Conservation (phyloP, 805 yeast genomes). For the Metschnikowia santaceciliae region DNA sequence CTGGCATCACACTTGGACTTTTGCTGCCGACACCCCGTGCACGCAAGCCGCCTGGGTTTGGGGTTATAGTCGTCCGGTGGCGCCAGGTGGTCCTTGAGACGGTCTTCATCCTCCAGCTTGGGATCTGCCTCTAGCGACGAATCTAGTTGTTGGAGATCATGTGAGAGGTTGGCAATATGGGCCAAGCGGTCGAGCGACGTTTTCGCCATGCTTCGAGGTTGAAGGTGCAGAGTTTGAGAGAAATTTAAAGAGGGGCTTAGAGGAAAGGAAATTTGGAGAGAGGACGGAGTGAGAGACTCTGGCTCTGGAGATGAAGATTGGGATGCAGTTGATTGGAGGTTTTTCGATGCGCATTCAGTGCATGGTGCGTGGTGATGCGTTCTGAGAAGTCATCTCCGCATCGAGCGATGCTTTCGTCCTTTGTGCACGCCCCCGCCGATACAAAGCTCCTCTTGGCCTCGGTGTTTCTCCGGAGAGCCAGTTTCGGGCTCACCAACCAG, state of each 20-base stretch:
- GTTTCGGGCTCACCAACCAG: slow-evolving; percentile 79
- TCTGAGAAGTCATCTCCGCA: background rate
- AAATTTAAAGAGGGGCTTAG: no score
- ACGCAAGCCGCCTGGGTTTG: slow-evolving; percentile 65
- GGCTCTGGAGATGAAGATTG: no score
- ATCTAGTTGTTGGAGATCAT: slow-evolving; percentile 29
- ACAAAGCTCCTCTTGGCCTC: slow-evolving; percentile 62
- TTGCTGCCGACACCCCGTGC: slow-evolving; percentile 95
- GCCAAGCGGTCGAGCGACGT: slow-evolving; percentile 39
- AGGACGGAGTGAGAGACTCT: no score
- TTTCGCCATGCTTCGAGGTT: slow-evolving; percentile 10
- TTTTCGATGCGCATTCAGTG: slow-evolving; percentile 2
- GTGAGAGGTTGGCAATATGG: slow-evolving; percentile 44
- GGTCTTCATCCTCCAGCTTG: background rate
- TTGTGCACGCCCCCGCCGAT: slow-evolving; percentile 35
- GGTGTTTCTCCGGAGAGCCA: slow-evolving; percentile 64
- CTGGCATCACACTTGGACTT: slow-evolving; percentile 87
- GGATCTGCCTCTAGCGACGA: slow-evolving; percentile 4
- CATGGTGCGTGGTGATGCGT: background rate
- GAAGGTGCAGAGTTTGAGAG: no score
- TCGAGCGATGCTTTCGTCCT: slow-evolving; percentile 5
- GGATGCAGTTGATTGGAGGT: background rate
- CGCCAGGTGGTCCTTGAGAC: background rate
- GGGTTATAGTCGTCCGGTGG: slow-evolving; percentile 6
- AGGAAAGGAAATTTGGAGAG: no score